Base-by-base conservation (phyloP, 306 rosid genomes). In the Vigna reflexopilosa region DNA sequence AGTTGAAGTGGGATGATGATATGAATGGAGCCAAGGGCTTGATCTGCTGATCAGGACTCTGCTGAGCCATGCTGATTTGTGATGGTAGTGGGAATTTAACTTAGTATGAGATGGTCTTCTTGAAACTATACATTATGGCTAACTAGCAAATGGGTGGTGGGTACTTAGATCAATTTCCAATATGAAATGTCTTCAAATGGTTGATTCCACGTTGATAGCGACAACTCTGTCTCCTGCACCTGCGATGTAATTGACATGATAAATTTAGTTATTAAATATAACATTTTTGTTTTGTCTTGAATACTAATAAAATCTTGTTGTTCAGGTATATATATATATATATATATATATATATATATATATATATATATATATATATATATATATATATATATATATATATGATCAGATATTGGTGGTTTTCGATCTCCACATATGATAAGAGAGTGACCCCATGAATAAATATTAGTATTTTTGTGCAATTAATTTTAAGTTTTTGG, bases 11-110 rank as follows among this genome's bases (percentile, higher is more conserved):
- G 5, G 36, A 3, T 20, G 78, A 62, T 47, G 77, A n/a, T 73
- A 72, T 72, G 83, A 67, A 68, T 55, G 89, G 85, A 32, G 81
- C 76, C 7, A 83, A 24, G 26, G 83, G 85, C 51, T 77, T 86
- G 47, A 77, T 42, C 26, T 75, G 82, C 10, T 77, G 81, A 9
- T 56, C 26, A 0, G 14, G 78, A 49, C 67, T 82, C 22, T 36
- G 70, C 16, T 24, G 70, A 58, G 75, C 84, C 89, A 80, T 84
- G n/a, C 19, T 73, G 14, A 10, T 4, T 28, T 42, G 15, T 40
- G 68, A 3, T 45, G 47, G 6, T 20, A 36, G 0, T 9, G 51
- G 13, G 24, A 4, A 36, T 4, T 50, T 52, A 17, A 7, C 20
- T 48, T 17, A 40, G 32, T 45, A 8, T 44, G 22, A 10, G 15